Evolutionary conservation across 495 filamentous ascomycete species (phyloP).

Genomic region (Penicillium coffeae): DNA sequence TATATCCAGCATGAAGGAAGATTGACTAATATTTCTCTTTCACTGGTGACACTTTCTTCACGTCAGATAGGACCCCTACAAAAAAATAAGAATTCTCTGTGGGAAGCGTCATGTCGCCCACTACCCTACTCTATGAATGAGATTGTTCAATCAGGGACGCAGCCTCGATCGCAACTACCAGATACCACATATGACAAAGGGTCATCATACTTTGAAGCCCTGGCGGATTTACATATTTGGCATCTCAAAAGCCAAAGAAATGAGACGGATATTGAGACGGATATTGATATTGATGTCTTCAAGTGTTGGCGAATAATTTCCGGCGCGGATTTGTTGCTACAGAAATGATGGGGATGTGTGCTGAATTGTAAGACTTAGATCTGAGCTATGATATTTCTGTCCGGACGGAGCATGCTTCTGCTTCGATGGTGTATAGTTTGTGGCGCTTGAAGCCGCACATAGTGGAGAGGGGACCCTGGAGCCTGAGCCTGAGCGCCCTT

Average conservation of each 20-base stretch:
- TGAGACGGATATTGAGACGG: conserved; percentile 19
- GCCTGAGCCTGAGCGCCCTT: too few species aligned
- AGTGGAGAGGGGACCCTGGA: too few species aligned
- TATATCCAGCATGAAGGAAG: conserved; percentile 34
- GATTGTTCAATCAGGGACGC: conserved; percentile 24
- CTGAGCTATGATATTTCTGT: too few species aligned
- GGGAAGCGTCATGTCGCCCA: conserved; percentile 17
- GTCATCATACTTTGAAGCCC: conserved; percentile 30
- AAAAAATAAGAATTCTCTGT: conserved; percentile 19
- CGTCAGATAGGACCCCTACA: conserved; percentile 35
- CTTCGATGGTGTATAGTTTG: too few species aligned
- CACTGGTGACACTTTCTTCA: conserved; percentile 26
- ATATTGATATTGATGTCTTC: background rate
- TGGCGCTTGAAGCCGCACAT: too few species aligned
- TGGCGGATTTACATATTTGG: conserved; percentile 42
- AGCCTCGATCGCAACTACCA: conserved; percentile 28
- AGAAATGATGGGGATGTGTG: too few species aligned
- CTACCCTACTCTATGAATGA: conserved; percentile 29
- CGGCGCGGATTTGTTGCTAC: conserved; percentile 8
- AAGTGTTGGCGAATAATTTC: conserved; percentile 8
- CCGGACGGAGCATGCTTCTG: too few species aligned
- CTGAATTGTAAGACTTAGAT: too few species aligned
- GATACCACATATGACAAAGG: conserved; percentile 32
- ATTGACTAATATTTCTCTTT: conserved; percentile 30
- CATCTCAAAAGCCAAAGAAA: conserved; percentile 41